Base-by-base conservation (phyloP, 805 yeast genomes). In the Candida caryicola region DNA sequence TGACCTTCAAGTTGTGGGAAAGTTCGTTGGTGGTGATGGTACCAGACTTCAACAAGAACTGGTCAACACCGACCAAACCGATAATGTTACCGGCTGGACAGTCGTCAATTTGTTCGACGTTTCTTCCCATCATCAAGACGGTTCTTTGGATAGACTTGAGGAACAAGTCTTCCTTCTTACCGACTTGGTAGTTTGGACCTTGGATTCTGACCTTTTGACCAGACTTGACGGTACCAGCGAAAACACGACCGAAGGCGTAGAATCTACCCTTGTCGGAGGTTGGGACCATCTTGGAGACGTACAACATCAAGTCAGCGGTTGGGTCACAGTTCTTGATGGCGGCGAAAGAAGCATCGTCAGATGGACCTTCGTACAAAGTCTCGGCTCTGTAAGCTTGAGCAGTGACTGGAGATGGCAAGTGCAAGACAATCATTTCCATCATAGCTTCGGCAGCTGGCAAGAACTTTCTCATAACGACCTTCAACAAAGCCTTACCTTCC, bases 11-110 rank as follows among this genome's bases (percentile, higher is more conserved):
- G 93, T 91, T 91, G 93, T 93, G 97, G 59, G 99, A 85, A 61
- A 87, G 73, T 72, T 93, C 98, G 68, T 75, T 76, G 71, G 97
- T 91, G 78, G 99, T 93, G 66, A 91, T 77, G 64, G 99, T 91
- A 89, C 98, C 99, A 65, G 96, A 86, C 81, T 91, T 91, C 76
- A 91, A 86, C 78, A 91, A 85, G 87, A 90, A 91, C 82, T 91
- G 99, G 78, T 91, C 99, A 64, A 91, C 86, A 90, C 99, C 99
- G 64, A 91, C 98, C 72, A 91, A 79, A 89, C 98, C 99, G 69
- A 90, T 82, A 84, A 91, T 91, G 96, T 91, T 91, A 87, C 99
- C 99, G 62, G 98, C 97, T 71, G 99, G 98, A 79, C 95, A 86
- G 79, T 91, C 98, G 65, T 91, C 98, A 64, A 91, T 91, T 69